Evolutionary conservation across 495 filamentous ascomycete genomes (phyloP), one percentile per base, ranked within the genome.

Genomic region (Jackrogersella multiformis): DNA sequence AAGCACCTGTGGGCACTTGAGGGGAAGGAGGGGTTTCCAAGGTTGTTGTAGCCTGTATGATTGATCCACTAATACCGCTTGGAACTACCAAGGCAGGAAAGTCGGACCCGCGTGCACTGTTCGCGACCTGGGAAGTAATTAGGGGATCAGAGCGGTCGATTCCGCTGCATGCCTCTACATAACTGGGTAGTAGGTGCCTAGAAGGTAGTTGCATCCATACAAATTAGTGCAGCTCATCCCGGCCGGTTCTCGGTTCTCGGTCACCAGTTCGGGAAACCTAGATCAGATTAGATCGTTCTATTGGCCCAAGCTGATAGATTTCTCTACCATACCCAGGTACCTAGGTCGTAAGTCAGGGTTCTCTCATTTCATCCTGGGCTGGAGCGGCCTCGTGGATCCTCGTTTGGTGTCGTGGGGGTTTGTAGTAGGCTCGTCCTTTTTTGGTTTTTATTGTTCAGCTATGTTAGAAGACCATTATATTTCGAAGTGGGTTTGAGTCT

Each of bases 281-380:
- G 60, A 69, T 69, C 66, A 61, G 66, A 69, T 64, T 69, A 69
- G 66, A 64, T 69, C 41, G 55, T 64, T 55, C 49, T 49, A 69
- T 53, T 60, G 36, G 52, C 16, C 41, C 35, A 44, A 61, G 30
- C 10, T 48, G 20, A 20, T 41, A 42, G 35, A 44, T 42, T 41
- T 38, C 45, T 8, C 42, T 18, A 18, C 24, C 45, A 34, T n/a
- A n/a, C n/a, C n/a, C n/a, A n/a, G n/a, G n/a, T n/a, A n/a, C n/a
- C n/a, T n/a, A n/a, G n/a, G n/a, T n/a, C n/a, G n/a, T n/a, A n/a
- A n/a, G n/a, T n/a, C n/a, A 48, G 35, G 20, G 42, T 13, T 35
- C 10, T 12, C 32, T 35, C 32, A n/a, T 49, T 51, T 24, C 46
- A 34, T 57, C 36, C 30, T 64, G 39, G 54, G 18, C 61, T 34